Base-by-base conservation (phyloP, 768 basidiomycete genomes). In the Pleurotus eryngii region DNA sequence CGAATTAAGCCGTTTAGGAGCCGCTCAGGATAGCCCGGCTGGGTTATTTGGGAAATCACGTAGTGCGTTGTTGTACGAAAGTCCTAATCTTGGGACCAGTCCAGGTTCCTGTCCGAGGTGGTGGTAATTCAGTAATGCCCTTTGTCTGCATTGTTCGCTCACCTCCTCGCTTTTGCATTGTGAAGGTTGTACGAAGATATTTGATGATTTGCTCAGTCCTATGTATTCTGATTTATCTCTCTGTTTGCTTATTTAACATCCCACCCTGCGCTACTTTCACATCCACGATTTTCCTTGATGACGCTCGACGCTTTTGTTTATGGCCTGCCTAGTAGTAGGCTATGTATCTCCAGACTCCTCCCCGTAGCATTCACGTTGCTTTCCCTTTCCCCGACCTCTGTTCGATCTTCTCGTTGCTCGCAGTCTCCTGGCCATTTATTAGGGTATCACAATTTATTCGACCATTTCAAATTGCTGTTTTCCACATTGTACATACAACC, bases 41-140 rank as follows among this genome's bases (percentile, higher is more conserved):
- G 87, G 89, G 1, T 64, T 90, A 49, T 92, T 83, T 67, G 90
- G 84, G 42, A 79, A 80, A 61, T 78, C 76, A 15, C 74, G 75
- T 26, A 77, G 79, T 37, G 68, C 73, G 1, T 64, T 87, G 60
- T 64, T 91, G 63, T 92, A 90, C 62, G 85, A 89, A 60, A 90
- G 89, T 67, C 90, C 90, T n/a, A 84, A 81, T 48, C 59, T 78
- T 59, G 63, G 77, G 46, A 72, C 69, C 47, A 85, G 83, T 63
- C 85, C 86, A 1, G 79, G 78, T 17, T 78, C 79, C 63, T 79
- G 79, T 67, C 71, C 75, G 15, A 70, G 75, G 55, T 83, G 80
- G 81, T 82, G 75, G 74, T 83, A 65, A 77, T 40, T 35, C 30
- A 35, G 30, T 35, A 35, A 35, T 11, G 30, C 30, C 9, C 30